Conservation (phyloP, 352 stramenopile genomes). For the Blastocystis sp. region DNA sequence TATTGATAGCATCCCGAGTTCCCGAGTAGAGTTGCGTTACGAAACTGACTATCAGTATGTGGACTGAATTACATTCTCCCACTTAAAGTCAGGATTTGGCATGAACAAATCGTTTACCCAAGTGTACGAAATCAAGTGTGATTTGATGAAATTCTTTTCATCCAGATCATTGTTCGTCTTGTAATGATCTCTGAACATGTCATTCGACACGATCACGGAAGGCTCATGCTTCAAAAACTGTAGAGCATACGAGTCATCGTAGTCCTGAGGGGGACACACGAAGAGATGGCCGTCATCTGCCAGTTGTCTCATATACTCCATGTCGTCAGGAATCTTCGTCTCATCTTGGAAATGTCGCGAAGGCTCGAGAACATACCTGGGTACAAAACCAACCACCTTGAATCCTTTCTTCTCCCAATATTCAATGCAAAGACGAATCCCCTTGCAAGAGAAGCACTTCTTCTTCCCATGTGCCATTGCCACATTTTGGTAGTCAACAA, state of each 20-base stretch:
- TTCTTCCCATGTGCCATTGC: conserved; percentile 74
- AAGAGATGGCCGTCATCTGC: not conserved
- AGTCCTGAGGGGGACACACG: conserved; percentile 70
- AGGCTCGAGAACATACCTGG: not conserved
- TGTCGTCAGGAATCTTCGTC: not conserved
- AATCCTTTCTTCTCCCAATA: not conserved
- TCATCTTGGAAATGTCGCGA: not conserved
- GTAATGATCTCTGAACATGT: conserved; percentile 76
- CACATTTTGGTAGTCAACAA: conserved; percentile 74
- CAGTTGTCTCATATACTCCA: not conserved
- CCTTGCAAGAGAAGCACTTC: conserved; percentile 71
- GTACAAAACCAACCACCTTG: not conserved
- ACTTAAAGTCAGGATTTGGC: conserved; percentile 75
- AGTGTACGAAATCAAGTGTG: conserved; percentile 76
- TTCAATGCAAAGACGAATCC: conserved; percentile 71
- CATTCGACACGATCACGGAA: conserved; percentile 77
- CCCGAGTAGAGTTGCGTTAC: not conserved
- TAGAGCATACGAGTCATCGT: conserved; percentile 78
- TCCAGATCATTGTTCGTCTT: conserved; percentile 72
- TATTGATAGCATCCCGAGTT: not conserved
- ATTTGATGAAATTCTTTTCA: conserved; percentile 69
- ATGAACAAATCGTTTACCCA: conserved; percentile 76
- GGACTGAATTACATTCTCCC: not conserved
- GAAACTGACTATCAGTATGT: not conserved
- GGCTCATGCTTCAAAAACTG: conserved; percentile 74